A percentile compares a stretch with the other conserved stretches of the same genome.
Evolutionary conservation across 768 basidiomycete genomes (phyloP).

Genomic region (Suillus americanus): DNA sequence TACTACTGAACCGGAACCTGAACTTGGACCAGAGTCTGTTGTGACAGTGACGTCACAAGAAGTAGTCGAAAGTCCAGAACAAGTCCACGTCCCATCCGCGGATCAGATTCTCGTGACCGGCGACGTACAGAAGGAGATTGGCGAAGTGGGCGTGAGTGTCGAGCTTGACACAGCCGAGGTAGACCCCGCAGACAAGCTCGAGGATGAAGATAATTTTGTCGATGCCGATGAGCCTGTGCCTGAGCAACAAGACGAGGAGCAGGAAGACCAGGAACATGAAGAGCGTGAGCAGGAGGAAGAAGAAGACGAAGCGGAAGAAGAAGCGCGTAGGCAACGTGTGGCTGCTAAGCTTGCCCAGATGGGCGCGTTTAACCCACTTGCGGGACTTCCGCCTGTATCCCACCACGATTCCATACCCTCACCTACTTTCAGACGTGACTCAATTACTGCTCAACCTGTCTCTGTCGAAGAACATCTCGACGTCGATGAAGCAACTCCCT

Average conservation of each 20-base stretch:
- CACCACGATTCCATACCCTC: constrained; percentile 13
- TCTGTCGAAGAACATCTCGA: constrained; percentile 11
- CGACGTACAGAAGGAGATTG: constrained; percentile 17
- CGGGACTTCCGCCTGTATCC: constrained; percentile 30
- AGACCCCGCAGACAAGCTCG: constrained; percentile 12
- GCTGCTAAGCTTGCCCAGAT: constrained; percentile 61
- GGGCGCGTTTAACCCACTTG: constrained; percentile 60
- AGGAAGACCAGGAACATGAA: constrained; percentile 13
- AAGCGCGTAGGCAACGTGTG: constrained; percentile 56
- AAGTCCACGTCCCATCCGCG: background rate
- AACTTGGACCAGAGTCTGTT: background rate
- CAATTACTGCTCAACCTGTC: constrained; percentile 13
- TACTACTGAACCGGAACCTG: background rate
- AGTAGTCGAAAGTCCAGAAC: constrained; percentile 6
- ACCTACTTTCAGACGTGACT: background rate
- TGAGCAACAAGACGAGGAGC: constrained; percentile 5
- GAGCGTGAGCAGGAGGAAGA: constrained; percentile 4
- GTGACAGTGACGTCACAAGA: constrained; percentile 8
- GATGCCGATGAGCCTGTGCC: constrained; percentile 8
- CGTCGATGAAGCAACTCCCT: constrained; percentile 18
- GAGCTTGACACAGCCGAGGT: constrained; percentile 11
- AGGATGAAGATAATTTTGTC: constrained; percentile 17
- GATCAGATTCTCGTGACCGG: constrained; percentile 6
- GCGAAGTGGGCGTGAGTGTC: constrained; percentile 3
- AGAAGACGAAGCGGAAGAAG: constrained; percentile 50